A percentile compares a stretch with the other conserved stretches of the same genome.
These are phyloP conservation scores for Colletotrichum neosansevieriae DNA, from an alignment of 2,329 filamentous ascomycete species.

Conservation along the genomic window DNA sequence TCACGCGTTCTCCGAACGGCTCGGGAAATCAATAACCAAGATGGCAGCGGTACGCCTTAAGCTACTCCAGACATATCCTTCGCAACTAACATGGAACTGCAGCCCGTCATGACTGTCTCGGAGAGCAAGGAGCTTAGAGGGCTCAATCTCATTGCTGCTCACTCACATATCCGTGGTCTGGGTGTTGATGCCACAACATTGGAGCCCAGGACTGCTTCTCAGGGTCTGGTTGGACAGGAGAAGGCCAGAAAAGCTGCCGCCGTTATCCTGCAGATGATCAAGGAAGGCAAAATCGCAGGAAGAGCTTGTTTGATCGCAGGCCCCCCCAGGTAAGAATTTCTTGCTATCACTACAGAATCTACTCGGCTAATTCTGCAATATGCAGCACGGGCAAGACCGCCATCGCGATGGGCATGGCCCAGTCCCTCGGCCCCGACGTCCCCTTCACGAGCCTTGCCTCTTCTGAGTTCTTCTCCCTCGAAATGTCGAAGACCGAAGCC, in stretches of 20 bases:
- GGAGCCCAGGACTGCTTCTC: conserved; percentile 85
- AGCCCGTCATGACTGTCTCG: conserved; percentile 82
- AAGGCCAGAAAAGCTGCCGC: conserved; percentile 97
- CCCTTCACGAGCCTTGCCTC: conserved; percentile 96
- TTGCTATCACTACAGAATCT: background rate
- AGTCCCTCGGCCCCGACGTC: conserved; percentile 92
- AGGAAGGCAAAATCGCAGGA: conserved; percentile 97
- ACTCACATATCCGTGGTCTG: conserved; percentile 96
- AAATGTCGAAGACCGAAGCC: conserved; percentile 99
- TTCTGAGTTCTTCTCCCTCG: conserved; percentile 97
- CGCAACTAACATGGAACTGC: conserved; percentile 21
- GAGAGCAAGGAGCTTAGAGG: conserved; percentile 96
- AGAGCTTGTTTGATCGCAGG: conserved; percentile 95
- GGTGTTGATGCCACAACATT: conserved; percentile 93
- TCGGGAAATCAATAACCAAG: conserved; percentile 45
- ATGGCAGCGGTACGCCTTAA: conserved; percentile 64
- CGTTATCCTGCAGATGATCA: conserved; percentile 98
- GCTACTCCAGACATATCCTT: background rate
- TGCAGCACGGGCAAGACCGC: conserved; percentile 95
- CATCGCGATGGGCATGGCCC: conserved; percentile 98
- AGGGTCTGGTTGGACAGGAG: conserved; percentile 95
- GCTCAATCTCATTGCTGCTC: conserved; percentile 96
- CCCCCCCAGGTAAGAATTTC: conserved; percentile 75
- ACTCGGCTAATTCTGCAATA: conserved; percentile 39
- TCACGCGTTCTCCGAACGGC: background rate